Conservation (phyloP, 768 basidiomycete genomes). For the Amanita pseudoporphyria region DNA sequence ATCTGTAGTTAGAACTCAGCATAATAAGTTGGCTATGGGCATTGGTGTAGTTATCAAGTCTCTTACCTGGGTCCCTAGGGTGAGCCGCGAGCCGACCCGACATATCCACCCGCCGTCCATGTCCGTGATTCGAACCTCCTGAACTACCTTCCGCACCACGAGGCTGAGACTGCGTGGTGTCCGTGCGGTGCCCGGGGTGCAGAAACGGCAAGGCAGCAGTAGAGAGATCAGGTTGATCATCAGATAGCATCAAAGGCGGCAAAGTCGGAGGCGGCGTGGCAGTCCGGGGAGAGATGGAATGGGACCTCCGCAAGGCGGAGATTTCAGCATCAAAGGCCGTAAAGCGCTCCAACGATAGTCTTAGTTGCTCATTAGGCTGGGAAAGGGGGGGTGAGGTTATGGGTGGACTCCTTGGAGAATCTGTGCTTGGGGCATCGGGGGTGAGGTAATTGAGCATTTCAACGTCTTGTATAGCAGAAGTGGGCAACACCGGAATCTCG, state of each 20-base stretch:
- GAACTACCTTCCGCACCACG: slow-evolving; percentile 1
- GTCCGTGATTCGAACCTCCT: not conserved
- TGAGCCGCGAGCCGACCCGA: not conserved
- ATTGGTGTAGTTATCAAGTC: not conserved
- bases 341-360: slow-evolving; percentile 40
- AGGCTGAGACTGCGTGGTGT: slow-evolving; percentile 15
- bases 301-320: slow-evolving; percentile 34
- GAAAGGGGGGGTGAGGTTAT: slow-evolving; percentile 3
- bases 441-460: slow-evolving; percentile 37
- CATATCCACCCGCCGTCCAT: not conserved
- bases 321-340: slow-evolving; percentile 46
- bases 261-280: slow-evolving; percentile 24
- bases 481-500: slow-evolving; percentile 30
- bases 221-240: slow-evolving; percentile 12
- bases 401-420: slow-evolving; percentile 1
- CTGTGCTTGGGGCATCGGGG: slow-evolving; percentile 6
- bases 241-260: slow-evolving; percentile 24
- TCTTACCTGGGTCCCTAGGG: not conserved
- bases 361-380: slow-evolving; percentile 26
- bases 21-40: too few relatives aligned
- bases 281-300: slow-evolving; percentile 18
- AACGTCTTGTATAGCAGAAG: slow-evolving; percentile 35
- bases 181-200: slow-evolving; percentile 15
- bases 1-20: not conserved
- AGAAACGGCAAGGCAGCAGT: slow-evolving; percentile 15